Evolutionary conservation across 2,329 filamentous ascomycete species (phyloP).

Genomic region (Pyrenochaeta sp.): DNA sequence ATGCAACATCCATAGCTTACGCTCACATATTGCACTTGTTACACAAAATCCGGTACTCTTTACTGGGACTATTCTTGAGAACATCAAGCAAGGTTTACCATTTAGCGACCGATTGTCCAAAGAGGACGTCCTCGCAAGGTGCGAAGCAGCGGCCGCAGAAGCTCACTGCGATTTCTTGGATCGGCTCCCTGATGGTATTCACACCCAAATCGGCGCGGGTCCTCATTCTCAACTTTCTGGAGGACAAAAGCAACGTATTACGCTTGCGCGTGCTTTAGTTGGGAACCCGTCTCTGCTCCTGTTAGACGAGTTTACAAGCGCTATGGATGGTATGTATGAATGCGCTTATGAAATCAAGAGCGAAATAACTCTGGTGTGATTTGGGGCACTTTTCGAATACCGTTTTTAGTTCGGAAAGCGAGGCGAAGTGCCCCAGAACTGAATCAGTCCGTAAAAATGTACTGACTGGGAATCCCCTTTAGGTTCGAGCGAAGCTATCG

Average conservation of each 20-base stretch:
- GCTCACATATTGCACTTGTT: slow-evolving; percentile 44
- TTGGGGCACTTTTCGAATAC: not conserved
- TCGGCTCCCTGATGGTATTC: slow-evolving; percentile 44
- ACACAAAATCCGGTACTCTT: slow-evolving; percentile 46
- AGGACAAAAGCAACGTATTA: slow-evolving; percentile 51
- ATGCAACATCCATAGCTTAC: slow-evolving; percentile 43
- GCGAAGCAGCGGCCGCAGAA: slow-evolving; percentile 60
- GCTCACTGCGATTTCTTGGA: slow-evolving; percentile 60
- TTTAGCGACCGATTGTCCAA: slow-evolving; percentile 28
- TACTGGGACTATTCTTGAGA: slow-evolving; percentile 47
- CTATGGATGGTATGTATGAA: slow-evolving; percentile 30
- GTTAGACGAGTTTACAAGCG: slow-evolving; percentile 49
- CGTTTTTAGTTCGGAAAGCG: not conserved
- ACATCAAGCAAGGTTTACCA: slow-evolving; percentile 45
- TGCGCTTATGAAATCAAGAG: not conserved
- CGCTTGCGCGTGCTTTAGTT: slow-evolving; percentile 47
- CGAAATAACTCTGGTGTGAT: slow-evolving; percentile 61
- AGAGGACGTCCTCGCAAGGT: slow-evolving; percentile 55
- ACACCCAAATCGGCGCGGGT: slow-evolving; percentile 44
- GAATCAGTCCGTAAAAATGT: not conserved
- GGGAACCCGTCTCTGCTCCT: slow-evolving; percentile 44
- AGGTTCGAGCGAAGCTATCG: slow-evolving; percentile 41
- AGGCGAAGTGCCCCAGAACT: not conserved
- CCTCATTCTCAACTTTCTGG: slow-evolving; percentile 47
- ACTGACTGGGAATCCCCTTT: not conserved